Evolutionary conservation across 306 rosid genomes (phyloP).

Genomic region (Sicyos edulis): DNA sequence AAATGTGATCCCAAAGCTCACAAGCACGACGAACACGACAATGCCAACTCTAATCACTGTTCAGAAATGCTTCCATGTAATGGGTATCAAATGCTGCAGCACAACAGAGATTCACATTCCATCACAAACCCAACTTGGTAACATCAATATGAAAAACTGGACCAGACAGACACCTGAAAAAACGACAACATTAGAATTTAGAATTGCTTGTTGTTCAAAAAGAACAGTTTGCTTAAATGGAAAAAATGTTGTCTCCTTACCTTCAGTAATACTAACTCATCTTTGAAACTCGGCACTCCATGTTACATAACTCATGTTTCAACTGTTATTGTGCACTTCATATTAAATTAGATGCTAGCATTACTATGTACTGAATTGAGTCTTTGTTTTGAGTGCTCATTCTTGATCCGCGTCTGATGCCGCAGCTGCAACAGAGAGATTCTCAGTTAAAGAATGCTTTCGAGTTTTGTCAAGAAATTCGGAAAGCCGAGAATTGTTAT

Average conservation of each 20-base stretch:
- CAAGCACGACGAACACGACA: too few species aligned
- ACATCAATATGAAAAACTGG: background rate
- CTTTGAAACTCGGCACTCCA: too few species aligned
- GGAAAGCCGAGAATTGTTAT: background rate
- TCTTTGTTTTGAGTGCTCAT: background rate
- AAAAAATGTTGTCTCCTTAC: background rate
- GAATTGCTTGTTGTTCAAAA: background rate
- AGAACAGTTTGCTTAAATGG: background rate
- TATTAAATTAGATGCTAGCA: too few species aligned
- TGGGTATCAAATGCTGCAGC: background rate
- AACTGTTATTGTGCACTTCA: too few species aligned
- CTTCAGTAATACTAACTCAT: too few species aligned
- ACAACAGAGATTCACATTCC: background rate
- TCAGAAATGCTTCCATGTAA: background rate
- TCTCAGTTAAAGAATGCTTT: background rate
- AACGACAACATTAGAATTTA: background rate
- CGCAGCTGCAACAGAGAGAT: background rate
- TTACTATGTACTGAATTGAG: too few species aligned
- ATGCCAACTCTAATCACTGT: too few species aligned
- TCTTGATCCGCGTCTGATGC: background rate
- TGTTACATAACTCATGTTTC: too few species aligned
- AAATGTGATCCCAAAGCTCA: background rate
- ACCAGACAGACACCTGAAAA: background rate
- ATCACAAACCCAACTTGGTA: background rate
- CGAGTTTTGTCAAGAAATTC: constrained; percentile 1